These are phyloP conservation scores for Lunasporangiospora selenospora DNA, from an alignment of 192 early-diverging fungal genomes.

Conservation along the genomic window DNA sequence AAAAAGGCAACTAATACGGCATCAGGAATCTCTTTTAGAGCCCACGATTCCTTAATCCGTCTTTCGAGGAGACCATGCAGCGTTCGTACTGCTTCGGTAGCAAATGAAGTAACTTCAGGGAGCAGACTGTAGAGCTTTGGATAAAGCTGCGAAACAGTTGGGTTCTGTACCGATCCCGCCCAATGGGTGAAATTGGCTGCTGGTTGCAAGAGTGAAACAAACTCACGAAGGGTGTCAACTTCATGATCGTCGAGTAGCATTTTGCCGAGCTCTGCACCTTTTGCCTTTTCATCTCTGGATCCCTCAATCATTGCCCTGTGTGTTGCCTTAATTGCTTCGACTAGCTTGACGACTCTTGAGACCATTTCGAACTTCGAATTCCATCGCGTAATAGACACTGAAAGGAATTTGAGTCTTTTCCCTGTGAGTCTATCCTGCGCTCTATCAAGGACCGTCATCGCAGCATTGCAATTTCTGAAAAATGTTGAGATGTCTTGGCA, in stretches of 20 bases:
- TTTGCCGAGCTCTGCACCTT: neutral
- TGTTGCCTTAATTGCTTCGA: conserved; percentile 1
- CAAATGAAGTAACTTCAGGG: neutral
- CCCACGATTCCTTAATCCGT: conserved; percentile 9
- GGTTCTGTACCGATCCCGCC: neutral
- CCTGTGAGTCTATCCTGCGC: neutral
- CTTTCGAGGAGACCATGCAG: neutral
- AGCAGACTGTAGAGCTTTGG: conserved; percentile 1
- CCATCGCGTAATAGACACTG: conserved; percentile 9
- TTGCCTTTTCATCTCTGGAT: conserved; percentile 4
- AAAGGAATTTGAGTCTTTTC: neutral
- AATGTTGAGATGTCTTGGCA: conserved; percentile 11
- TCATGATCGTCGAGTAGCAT: neutral
- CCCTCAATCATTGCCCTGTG: neutral
- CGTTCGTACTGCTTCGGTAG: neutral
- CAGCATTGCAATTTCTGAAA: conserved; percentile 10
- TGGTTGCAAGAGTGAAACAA: conserved; percentile 8
- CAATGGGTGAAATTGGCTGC: conserved; percentile 17
- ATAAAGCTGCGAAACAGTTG: conserved; percentile 19
- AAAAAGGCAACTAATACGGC: conserved; percentile 7
- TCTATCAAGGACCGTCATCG: conserved; percentile 4
- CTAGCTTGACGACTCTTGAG: conserved; percentile 1
- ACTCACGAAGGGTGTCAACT: conserved; percentile 10
- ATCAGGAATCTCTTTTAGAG: conserved; percentile 17
- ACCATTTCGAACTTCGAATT: conserved; percentile 12